Evolutionary conservation across 2,329 filamentous ascomycete species (phyloP), one percentile per base, ranked within the genome.

Genomic region (Gliomastix tumulicola): DNA sequence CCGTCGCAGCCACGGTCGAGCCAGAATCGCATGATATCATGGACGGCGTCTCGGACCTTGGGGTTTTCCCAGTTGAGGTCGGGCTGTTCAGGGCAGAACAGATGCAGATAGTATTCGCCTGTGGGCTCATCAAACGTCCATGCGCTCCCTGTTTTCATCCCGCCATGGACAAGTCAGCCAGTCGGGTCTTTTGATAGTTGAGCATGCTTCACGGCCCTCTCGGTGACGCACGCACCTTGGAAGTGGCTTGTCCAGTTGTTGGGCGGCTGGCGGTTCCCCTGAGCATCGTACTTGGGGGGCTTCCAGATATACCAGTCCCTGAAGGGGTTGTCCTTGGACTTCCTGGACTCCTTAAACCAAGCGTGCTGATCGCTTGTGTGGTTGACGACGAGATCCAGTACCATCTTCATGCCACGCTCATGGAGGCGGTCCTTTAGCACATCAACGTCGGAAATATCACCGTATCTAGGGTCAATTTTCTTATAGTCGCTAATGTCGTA

Each of bases 41-140:
- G 80, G 3, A 85, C 78, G 3, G 79, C 80, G 38, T 71, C 59
- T 22, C 82, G 71, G 4, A 84, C 77, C 1, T 70, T 69, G 0
- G 69, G 67, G 47, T 82, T 81, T 51, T 87, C 80, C 83, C 83
- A 88, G 60, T 88, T 88, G 28, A 89, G 70, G 45, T 88, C 84
- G 0, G 84, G 84, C 51, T 88, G 84, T 45, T 82, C 75, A 5
- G 69, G 71, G 30, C 75, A 74, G 56, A 85, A 89, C 21, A 88
- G 69, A 43, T 78, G 75, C 2, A 88, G 74, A 50, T 85, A 75
- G 49, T 71, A 73, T 43, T 73, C 66, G 10, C 58, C 55, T 1
- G 68, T 71, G 11, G 54, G 42, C 46, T 69, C 66, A 40, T 73
- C 68, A 30, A 65, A 75, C 33, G 66, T 59, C 68, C 68, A 73